Evolutionary conservation across 169 alveolate species (phyloP).

Genomic region (Eimeria sp.): DNA sequence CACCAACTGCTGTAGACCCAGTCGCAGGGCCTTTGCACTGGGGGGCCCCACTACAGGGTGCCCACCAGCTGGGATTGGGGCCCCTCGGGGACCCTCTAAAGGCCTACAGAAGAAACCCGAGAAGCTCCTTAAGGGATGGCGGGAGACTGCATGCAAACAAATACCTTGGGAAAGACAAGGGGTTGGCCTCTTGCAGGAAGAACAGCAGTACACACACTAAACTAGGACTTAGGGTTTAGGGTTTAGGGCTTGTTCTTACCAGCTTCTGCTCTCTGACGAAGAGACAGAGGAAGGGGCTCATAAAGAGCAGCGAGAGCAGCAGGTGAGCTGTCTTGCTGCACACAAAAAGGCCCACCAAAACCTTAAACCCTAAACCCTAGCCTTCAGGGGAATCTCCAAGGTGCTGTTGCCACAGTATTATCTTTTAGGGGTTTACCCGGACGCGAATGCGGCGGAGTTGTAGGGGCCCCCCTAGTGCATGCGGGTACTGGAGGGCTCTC

Average conservation of each 20-base stretch:
- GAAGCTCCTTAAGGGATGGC: not conserved
- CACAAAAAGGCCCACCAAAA: not conserved
- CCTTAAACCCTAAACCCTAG: not conserved
- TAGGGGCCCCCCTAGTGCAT: not conserved
- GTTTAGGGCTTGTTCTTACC: constrained; percentile 4
- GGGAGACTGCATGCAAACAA: constrained; percentile 6
- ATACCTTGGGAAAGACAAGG: not conserved
- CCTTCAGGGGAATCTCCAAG: not conserved
- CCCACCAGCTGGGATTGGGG: not conserved
- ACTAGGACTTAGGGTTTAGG: constrained; percentile 1
- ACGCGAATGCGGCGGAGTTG: not conserved
- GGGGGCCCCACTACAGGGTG: constrained; percentile 6
- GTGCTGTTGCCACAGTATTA: not conserved
- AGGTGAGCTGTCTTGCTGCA: constrained; percentile 62
- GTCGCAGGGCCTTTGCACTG: constrained; percentile 10
- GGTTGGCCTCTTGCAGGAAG: not conserved
- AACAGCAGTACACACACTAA: not conserved
- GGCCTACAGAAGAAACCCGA: not conserved
- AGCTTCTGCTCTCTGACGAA: constrained; percentile 38
- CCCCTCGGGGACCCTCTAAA: not conserved
- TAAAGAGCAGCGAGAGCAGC: constrained; percentile 44
- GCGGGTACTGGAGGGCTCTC: not conserved
- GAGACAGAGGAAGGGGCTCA: constrained; percentile 41
- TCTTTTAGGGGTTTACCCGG: not conserved
- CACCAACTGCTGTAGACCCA: constrained; percentile 40